Evolutionary conservation across 768 basidiomycete genomes (phyloP), one percentile per base, ranked within the genome.

Genomic region (Punctularia strigosozonata): DNA sequence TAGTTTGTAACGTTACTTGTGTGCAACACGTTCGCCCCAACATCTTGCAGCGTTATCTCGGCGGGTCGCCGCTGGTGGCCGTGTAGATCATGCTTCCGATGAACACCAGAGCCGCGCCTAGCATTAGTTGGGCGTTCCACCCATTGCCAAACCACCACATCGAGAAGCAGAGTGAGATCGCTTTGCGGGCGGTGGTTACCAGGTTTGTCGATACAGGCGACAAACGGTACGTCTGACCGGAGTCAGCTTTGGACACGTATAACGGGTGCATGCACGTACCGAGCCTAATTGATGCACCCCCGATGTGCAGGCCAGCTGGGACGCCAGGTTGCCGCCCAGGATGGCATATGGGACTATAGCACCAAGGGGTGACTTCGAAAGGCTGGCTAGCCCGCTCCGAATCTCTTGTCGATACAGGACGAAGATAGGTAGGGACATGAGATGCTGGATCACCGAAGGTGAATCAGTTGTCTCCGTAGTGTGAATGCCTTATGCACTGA

Each of bases 111-210:
- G 53, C 58, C 3, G 83, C 84, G 18, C 88, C 88, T 4, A 67
- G 25, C 0, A 64, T 76, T 18, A 89, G 61, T 43, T 75, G 72
- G 0, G 52, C 40, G 42, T 84, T 84, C 74, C 81, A 78, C 4
- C 73, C 75, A 44, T 73, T 76, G 2, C 77, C 77, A 50, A 87
- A 88, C 73, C 75, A 87, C 81, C 82, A 86, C 6, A 91, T 80
- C 49, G 80, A 83, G 43, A 89, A 73, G 47, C 75, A 79, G 17
- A 91, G 66, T 45, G 80, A 83, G 34, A 86, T 55, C 5, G 86
- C 86, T 54, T 91, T 91, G 36, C 88, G 72, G 0, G 77, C 63
- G 1, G 87, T 89, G 24, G 89, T 64, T 14, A 85, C 74, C 30
- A 91, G 69, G 48, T 86, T 86, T 5, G 85, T 86, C 3, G 82